Base-by-base conservation (phyloP, 169 alveolate species). In the Cryptosporidium muris region DNA sequence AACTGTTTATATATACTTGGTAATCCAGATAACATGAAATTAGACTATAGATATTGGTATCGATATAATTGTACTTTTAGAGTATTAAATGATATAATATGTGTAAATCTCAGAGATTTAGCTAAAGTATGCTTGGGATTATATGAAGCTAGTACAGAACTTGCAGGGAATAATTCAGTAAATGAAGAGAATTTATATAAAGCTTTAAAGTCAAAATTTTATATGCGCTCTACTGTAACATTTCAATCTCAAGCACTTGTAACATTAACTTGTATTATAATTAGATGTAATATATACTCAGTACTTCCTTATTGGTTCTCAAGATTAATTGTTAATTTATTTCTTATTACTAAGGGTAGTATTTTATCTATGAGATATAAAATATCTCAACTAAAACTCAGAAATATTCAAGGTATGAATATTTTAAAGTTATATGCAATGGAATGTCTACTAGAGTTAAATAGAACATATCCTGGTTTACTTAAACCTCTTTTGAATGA, bases 301-400 rank as follows among this genome's bases (percentile, higher is more conserved):
- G 16, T 58, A 47, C 62, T 47, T 14, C 85, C 85, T 25, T 74
- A 45, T 58, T 74, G 85, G 85, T 74, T 74, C 25, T 74, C 85
- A n/a, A 74, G 60, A 40, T 54, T 74, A 11, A 34, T 74, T 34
- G 54, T 68, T n/a, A 74, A 58, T 25, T 60, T 74, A 36, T 74
- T 74, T n/a, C 54, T 74, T 5, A 58, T 74, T 6, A 58, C 52
- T 34, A 74, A 58, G 12, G 85, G 60, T 2, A 51, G 60, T 7
- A 47, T 11, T n/a, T 25, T 74, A 54, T 8, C 25, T 6, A 42
- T 45, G 1, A 54, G 48, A 45, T 25, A 60, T 16, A 74, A 74
- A 25, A 2, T 47, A 1, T 43, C 40, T n/a, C 74, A 74, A 4
- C 40, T 42, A 37, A 58, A 74, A 25, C 53, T 64, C 2, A 36